Evolutionary conservation across 768 basidiomycete species (phyloP), one percentile per base, ranked within the genome.

Genomic region (Leccinum fibrillosum): DNA sequence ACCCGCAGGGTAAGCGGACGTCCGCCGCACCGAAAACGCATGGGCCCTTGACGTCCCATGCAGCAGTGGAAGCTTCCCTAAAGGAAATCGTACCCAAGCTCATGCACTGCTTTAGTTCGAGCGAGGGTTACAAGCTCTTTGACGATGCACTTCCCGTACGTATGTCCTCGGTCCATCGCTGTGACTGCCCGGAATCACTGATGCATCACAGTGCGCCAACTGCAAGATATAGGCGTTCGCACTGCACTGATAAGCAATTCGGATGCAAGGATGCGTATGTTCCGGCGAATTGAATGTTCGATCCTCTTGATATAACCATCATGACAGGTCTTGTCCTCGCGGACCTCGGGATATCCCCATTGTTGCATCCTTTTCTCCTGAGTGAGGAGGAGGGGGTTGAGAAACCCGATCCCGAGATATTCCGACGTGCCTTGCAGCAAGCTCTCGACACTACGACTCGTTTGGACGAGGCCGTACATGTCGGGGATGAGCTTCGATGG

Each of bases 401-500:
- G 70, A 93, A 92, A 69, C 90, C 90, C 0, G 72, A 80, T 1
- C 62, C 64, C 15, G 75, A 80, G 52, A 84, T 92, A 47, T 93
- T 88, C 70, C 59, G 66, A 35, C 76, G 77, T 4, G 77, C 80
- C 5, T 65, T 76, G 35, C 72, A 50, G 19, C 49, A 52, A n/a
- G 58, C 57, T 9, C 23, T 54, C 4, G 54, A 49, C 15, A 21
- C 37, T 21, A 10, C 39, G 12, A 15, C 32, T 4, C 50, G 37
- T 42, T 30, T 55, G 6, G 53, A 65, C 35, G 76, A 88, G 64
- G 80, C 79, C 35, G 65, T 92, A 19, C 90, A 93, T 62, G 80
- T 92, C 42, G 91, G 91, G 1, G 90, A 93, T 66, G 89, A 92
- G 61, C 67, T 90, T 30, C 67, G 77, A 51, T 79, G 81, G 90